A percentile compares a stretch with the other conserved stretches of the same genome.
Evolutionary conservation across 2,329 filamentous ascomycete species (phyloP).

Genomic region (Arthrobotrys conoides): DNA sequence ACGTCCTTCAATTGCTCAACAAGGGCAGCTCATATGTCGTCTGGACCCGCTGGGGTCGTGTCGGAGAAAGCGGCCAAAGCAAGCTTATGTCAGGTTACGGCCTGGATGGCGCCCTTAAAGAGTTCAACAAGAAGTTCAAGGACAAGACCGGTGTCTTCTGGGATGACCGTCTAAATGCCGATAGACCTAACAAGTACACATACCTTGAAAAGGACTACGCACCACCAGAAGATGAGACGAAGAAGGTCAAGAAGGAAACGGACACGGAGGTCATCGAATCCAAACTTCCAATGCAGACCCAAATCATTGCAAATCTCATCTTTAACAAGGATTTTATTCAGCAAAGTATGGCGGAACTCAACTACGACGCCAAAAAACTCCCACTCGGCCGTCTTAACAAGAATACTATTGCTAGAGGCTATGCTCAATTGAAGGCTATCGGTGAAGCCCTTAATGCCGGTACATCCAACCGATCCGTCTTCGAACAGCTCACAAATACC

Average conservation of each 20-base stretch:
- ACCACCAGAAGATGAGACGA: conserved; percentile 72
- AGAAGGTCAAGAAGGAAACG: conserved; percentile 67
- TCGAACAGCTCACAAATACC: conserved; percentile 78
- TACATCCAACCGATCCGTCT: conserved; percentile 67
- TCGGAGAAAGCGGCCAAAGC: conserved; percentile 74
- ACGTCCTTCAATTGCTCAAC: conserved; percentile 76
- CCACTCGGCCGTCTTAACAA: conserved; percentile 89
- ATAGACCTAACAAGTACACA: conserved; percentile 78
- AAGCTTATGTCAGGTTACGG: conserved; percentile 67
- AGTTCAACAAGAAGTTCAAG: conserved; percentile 76
- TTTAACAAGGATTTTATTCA: conserved; percentile 82
- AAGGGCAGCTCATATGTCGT: conserved; percentile 70
- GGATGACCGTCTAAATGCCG: conserved; percentile 71
- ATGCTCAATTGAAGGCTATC: conserved; percentile 81
- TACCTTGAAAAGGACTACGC: conserved; percentile 86
- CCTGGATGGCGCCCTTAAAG: conserved; percentile 69
- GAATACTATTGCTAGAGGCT: conserved; percentile 80
- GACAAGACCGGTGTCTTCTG: conserved; percentile 74
- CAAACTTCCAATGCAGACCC: conserved; percentile 74
- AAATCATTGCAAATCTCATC: conserved; percentile 82
- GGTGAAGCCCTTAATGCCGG: conserved; percentile 75
- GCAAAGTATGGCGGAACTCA: conserved; percentile 74
- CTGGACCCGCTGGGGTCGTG: conserved; percentile 87
- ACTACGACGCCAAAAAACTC: conserved; percentile 82
- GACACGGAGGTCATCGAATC: conserved; percentile 69